Conservation (phyloP, 768 basidiomycete species). For the Amanita fuliginea region DNA sequence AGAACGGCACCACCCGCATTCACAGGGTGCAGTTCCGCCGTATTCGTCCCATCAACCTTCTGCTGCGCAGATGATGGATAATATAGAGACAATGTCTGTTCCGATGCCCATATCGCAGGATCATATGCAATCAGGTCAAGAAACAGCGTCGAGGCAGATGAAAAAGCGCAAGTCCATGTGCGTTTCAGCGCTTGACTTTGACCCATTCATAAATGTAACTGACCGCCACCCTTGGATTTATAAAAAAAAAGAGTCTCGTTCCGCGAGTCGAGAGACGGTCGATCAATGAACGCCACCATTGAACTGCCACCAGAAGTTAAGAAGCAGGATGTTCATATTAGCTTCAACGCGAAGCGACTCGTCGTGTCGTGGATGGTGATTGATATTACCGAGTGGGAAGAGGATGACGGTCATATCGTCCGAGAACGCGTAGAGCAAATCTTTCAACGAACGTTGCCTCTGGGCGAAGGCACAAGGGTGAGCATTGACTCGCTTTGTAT, state of each 20-base stretch:
- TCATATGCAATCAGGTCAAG: constrained; percentile 8
- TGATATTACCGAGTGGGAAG: constrained; percentile 48
- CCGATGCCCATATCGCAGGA: constrained; percentile 4
- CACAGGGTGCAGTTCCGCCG: background rate
- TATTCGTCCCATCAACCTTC: constrained; percentile 1
- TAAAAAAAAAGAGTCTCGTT: constrained; percentile 62
- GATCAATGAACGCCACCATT: constrained; percentile 60
- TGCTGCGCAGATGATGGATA: background rate
- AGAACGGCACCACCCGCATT: constrained; percentile 16
- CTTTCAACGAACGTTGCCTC: constrained; percentile 55
- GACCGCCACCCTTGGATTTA: too few species aligned
- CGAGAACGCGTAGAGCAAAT: constrained; percentile 54
- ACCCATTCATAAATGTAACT: too few species aligned
- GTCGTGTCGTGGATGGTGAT: constrained; percentile 58
- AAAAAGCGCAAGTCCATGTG: constrained; percentile 60
- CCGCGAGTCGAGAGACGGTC: constrained; percentile 62
- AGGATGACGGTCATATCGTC: constrained; percentile 48
- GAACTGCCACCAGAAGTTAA: constrained; percentile 54
- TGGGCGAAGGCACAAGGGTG: constrained; percentile 67
- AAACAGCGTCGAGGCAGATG: constrained; percentile 28
- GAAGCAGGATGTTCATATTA: constrained; percentile 70
- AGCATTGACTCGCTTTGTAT: constrained; percentile 10
- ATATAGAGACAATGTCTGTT: constrained; percentile 4
- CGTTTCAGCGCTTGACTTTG: constrained; percentile 15
- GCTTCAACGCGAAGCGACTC: constrained; percentile 51